Evolutionary conservation across 2,329 filamentous ascomycete genomes (phyloP).

Genomic region (Periconia sp.): DNA sequence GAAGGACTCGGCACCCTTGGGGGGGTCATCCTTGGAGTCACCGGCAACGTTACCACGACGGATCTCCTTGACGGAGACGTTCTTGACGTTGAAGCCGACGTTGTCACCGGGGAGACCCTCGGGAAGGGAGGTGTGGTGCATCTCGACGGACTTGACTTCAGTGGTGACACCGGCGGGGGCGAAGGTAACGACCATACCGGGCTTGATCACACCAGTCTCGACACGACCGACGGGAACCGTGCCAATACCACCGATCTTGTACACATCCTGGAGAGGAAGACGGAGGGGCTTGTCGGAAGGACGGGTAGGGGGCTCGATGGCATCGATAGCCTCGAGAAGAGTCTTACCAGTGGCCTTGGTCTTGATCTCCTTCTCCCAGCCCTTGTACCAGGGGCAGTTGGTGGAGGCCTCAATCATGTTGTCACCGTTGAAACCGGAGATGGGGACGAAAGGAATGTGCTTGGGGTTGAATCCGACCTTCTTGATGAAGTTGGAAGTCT

Average conservation of each 20-base stretch:
- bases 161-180: conserved; percentile 98
- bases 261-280: conserved; percentile 99
- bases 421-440: conserved; percentile 99
- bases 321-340: conserved; percentile 97
- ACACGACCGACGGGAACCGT: conserved; percentile 99
- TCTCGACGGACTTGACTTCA: conserved; percentile 99
- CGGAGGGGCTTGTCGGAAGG: conserved; percentile 99
- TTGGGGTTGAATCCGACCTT: conserved; percentile 99
- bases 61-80: conserved; percentile 99
- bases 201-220: conserved; percentile 93
- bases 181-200: conserved; percentile 93
- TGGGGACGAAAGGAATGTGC: conserved; percentile 96
- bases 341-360: conserved; percentile 90
- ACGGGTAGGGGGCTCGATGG: conserved; percentile 89
- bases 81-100: conserved; percentile 99
- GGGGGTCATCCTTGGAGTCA: conserved; percentile 99
- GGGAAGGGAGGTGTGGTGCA: conserved; percentile 98
- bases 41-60: conserved; percentile 99
- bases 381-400: conserved; percentile 99
- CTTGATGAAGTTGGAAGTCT: conserved; percentile 99
- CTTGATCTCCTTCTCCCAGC: conserved; percentile 99
- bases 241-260: conserved; percentile 99
- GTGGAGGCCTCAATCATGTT: conserved; percentile 91
- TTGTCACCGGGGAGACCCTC: conserved; percentile 99
- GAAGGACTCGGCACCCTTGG: conserved; percentile 86